Base-by-base conservation (phyloP, 495 filamentous ascomycete species). In the Aspergillus mulundensis region DNA sequence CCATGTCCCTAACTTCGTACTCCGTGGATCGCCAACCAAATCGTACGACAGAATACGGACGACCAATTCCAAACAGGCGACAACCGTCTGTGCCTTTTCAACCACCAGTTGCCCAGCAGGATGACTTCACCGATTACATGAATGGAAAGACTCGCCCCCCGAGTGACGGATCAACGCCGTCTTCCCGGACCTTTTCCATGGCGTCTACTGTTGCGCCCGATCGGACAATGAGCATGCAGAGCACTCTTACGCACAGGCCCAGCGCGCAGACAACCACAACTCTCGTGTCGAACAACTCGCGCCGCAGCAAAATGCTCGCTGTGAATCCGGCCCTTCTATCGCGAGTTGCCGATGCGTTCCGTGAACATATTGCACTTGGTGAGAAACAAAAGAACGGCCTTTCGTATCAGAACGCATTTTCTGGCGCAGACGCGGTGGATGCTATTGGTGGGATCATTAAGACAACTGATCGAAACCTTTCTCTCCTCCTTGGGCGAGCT, bases 381-480 rank as follows among this genome's bases (percentile, higher is more conserved):
- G 95, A 97, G 62, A 84, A 91, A 47, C 90, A 89, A 41, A 99
- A 99, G 81, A 97, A 99, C 78, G 93, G 90, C 30, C 73, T 99
- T 42, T 91, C 92, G 0, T 99, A 99, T 75, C 96, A 95, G 70
- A 95, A 90, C 70, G 90, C 92, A 3, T 99, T 99, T 67, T 89
- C 88, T 44, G 95, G 95, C 53, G 83, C 87, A 24, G 94, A 99
- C 69, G 94, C 95, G 19, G 95, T 99, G 25, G 95, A 97, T 70
- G 76, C 96, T 59, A 90, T 99, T 49, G 85, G 87, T 2, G 90
- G 88, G 64, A 97, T 97, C 61, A 97, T 97, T 67, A 88, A 93
- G 69, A 99, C 95, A 0, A 95, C 87, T 11, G 95, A 99, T 70
- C 84, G 95, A 48, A 99, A 97, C 64, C 76, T 99, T 59, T 94